These are phyloP conservation scores for Diaporthe vexans DNA, from an alignment of 2,329 filamentous ascomycete species.

Conservation along the genomic window DNA sequence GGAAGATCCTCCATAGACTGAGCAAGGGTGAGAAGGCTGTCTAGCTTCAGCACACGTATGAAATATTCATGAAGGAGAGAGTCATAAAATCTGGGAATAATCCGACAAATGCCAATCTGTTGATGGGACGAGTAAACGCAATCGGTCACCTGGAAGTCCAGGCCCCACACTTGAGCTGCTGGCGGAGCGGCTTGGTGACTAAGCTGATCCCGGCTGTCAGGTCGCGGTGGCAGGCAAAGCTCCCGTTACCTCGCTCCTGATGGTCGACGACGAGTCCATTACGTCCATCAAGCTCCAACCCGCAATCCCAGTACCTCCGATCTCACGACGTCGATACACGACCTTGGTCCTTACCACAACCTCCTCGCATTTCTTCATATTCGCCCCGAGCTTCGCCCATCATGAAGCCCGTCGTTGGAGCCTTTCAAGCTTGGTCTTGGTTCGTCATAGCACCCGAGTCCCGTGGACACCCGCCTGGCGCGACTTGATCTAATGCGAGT, in stretches of 20 bases:
- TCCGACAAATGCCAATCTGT: neutral
- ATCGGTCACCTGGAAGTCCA: slow-evolving; percentile 9
- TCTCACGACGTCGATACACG: neutral
- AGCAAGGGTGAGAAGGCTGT: neutral
- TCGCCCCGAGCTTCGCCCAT: slow-evolving; percentile 50
- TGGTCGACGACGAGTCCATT: slow-evolving; percentile 19
- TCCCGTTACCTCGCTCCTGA: neutral
- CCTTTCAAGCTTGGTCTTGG: slow-evolving; percentile 96
- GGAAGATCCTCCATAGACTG: neutral
- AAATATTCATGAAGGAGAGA: neutral
- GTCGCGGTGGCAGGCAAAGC: slow-evolving; percentile 25
- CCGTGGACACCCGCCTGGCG: slow-evolving; percentile 3
- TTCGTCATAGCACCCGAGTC: slow-evolving; percentile 60
- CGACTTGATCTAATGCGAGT: slow-evolving; percentile 29
- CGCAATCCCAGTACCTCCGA: neutral
- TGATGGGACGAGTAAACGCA: neutral
- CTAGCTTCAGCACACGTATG: too few relatives aligned
- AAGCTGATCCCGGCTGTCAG: slow-evolving; percentile 3
- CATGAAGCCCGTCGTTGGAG: slow-evolving; percentile 96
- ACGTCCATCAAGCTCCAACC: neutral
- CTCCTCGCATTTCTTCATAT: neutral
- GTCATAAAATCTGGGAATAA: neutral
- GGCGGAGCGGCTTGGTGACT: neutral
- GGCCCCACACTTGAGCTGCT: slow-evolving; percentile 6
- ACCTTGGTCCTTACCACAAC: neutral